A percentile compares a stretch with the other conserved stretches of the same genome.
phyloP scores from a whole-genome alignment of 192 early-diverging fungal genomes.

The Thoreauomyces humboldtii region DNA sequence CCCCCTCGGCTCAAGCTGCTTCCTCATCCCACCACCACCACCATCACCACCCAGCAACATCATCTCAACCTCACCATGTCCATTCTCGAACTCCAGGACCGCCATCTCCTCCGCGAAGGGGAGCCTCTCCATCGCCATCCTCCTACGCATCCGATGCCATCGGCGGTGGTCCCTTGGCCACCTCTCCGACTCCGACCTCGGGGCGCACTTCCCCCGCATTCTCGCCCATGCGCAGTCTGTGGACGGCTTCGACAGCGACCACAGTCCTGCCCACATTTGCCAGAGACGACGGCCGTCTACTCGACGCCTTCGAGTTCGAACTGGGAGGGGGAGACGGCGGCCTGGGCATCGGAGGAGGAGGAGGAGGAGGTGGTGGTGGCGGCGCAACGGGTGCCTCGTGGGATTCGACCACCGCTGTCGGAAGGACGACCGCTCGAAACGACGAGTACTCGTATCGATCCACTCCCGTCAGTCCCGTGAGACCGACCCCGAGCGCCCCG shows the following conservation, averaged over 20 bases:
- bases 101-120: not conserved
- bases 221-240: constrained; percentile 17
- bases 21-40: not conserved
- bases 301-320: constrained; percentile 23
- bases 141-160: not conserved
- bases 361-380: not conserved
- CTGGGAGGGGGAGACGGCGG: not conserved
- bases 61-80: not conserved
- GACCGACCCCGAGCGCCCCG: no score
- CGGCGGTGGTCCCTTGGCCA: constrained; percentile 2
- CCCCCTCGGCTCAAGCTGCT: not conserved
- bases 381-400: not conserved
- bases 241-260: not conserved
- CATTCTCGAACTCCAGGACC: not conserved
- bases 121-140: not conserved
- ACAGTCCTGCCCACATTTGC: not conserved
- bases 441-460: no score
- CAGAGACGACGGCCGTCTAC: not conserved
- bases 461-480: no score
- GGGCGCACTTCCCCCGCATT: constrained; percentile 3
- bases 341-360: not conserved
- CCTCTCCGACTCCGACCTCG: constrained; percentile 16
- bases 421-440: no score
- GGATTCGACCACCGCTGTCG: not conserved
- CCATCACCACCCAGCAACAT: not conserved